phyloP scores from a whole-genome alignment of 805 yeast genomes.

The Saturnispora serradocipensis region DNA sequence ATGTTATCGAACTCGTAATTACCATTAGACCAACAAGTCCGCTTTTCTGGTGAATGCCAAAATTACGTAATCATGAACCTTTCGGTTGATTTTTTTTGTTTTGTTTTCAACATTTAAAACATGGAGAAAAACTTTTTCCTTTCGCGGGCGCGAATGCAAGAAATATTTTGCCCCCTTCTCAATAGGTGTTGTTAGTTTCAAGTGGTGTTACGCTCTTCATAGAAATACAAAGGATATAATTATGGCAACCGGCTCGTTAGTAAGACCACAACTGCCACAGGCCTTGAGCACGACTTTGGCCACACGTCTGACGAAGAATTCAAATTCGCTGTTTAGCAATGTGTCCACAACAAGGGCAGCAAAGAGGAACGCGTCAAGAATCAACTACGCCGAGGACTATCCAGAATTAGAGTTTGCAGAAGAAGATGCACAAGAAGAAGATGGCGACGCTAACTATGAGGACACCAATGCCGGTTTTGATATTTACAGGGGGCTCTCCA shows the following conservation, averaged over 20 bases:
- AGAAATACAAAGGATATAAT: background rate
- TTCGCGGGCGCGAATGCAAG: background rate
- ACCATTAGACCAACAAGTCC: no score
- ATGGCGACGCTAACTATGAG: conserved; percentile 56
- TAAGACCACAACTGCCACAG: conserved; percentile 48
- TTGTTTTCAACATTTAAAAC: no score
- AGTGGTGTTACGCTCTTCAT: background rate
- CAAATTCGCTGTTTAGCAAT: conserved; percentile 62
- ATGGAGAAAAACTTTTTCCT: background rate
- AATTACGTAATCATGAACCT: background rate
- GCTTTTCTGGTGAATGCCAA: background rate
- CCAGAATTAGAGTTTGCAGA: conserved; percentile 57
- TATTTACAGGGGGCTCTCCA: conserved; percentile 9
- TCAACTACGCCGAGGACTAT: conserved; percentile 71
- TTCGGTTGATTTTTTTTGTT: background rate
- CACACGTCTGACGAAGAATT: conserved; percentile 62
- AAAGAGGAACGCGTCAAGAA: conserved; percentile 55
- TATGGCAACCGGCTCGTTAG: conserved; percentile 2
- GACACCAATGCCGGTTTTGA: conserved; percentile 43
- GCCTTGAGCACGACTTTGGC: conserved; percentile 70
- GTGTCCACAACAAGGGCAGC: conserved; percentile 72
- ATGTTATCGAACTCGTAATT: no score
- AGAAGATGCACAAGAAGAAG: conserved; percentile 47
- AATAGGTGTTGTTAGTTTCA: no score
- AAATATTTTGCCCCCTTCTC: background rate